Conservation (phyloP, 768 basidiomycete genomes). For the Tricholoma bakamatsutake region DNA sequence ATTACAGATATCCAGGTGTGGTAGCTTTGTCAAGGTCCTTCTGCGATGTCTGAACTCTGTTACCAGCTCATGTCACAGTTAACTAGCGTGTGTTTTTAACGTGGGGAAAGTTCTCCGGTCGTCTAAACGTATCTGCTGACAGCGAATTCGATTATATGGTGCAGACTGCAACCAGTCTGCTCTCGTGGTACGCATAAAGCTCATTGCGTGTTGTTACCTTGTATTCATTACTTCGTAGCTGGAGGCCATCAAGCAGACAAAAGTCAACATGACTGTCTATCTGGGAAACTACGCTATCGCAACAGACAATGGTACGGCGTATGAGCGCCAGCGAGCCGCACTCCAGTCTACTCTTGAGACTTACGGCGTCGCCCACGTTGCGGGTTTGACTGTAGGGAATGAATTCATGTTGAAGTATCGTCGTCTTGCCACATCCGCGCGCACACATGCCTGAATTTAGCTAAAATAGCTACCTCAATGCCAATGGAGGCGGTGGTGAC, state of each 20-base stretch:
- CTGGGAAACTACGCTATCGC: slow-evolving; percentile 64
- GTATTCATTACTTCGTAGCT: slow-evolving; percentile 34
- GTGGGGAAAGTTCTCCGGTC: slow-evolving; percentile 5
- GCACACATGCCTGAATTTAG: background rate
- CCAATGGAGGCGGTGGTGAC: slow-evolving; percentile 40
- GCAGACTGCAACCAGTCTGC: slow-evolving; percentile 83
- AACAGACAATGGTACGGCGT: slow-evolving; percentile 63
- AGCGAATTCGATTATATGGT: slow-evolving; percentile 79
- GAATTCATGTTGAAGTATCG: slow-evolving; percentile 79
- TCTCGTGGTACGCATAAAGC: slow-evolving; percentile 46
- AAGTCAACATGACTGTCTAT: slow-evolving; percentile 79
- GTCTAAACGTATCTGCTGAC: background rate
- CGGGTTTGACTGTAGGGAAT: slow-evolving; percentile 87
- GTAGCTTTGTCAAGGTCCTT: slow-evolving; percentile 2
- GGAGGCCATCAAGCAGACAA: slow-evolving; percentile 86
- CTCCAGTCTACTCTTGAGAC: slow-evolving; percentile 65
- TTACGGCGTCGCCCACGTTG: slow-evolving; percentile 72
- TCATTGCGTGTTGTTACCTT: background rate
- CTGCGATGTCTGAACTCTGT: slow-evolving; percentile 1
- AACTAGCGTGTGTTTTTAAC: slow-evolving; percentile 45
- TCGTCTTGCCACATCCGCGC: background rate
- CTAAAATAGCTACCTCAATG: slow-evolving; percentile 48
- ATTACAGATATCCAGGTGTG: slow-evolving; percentile 68
- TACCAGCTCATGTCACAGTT: slow-evolving; percentile 76
- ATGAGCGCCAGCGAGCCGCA: slow-evolving; percentile 63